Conservation (phyloP, 1,139 yeast genomes). For the Wickerhamomyces sp. region DNA sequence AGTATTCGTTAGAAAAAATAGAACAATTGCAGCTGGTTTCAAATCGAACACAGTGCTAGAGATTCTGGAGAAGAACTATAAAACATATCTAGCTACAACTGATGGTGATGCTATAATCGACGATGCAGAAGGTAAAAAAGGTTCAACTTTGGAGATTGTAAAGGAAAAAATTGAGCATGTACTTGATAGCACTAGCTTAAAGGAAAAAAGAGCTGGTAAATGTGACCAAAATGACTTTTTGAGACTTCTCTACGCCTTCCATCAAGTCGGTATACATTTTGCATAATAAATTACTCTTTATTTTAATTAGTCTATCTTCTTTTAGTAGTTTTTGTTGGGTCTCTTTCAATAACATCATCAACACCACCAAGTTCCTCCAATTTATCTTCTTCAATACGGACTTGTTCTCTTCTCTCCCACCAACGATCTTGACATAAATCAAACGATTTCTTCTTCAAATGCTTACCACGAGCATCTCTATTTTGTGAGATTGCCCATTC, state of each 20-base stretch:
- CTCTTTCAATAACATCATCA: conserved; percentile 83
- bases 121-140: conserved; percentile 33
- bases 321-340: conserved; percentile 39
- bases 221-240: conserved; percentile 94
- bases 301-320: conserved; percentile 27
- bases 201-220: conserved; percentile 88
- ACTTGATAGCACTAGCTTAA: conserved; percentile 69
- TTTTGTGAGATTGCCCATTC: conserved; percentile 91
- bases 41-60: conserved; percentile 78
- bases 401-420: conserved; percentile 98
- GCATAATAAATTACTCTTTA: conserved; percentile 42
- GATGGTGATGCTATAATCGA: conserved; percentile 31
- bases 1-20: conserved; percentile 88
- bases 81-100: conserved; percentile 64
- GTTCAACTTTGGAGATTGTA: conserved; percentile 45
- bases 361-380: conserved; percentile 90
- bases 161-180: conserved; percentile 61
- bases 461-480: conserved; percentile 85
- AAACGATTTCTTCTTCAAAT: conserved; percentile 82
- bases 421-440: conserved; percentile 91
- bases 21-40: conserved; percentile 91
- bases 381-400: conserved; percentile 82
- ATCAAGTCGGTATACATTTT: conserved; percentile 95
- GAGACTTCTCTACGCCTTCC: conserved; percentile 84
- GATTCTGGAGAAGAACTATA: conserved; percentile 84